phyloP scores from a whole-genome alignment of 2,329 filamentous ascomycete species.

The Pseudonectria foliicola region DNA sequence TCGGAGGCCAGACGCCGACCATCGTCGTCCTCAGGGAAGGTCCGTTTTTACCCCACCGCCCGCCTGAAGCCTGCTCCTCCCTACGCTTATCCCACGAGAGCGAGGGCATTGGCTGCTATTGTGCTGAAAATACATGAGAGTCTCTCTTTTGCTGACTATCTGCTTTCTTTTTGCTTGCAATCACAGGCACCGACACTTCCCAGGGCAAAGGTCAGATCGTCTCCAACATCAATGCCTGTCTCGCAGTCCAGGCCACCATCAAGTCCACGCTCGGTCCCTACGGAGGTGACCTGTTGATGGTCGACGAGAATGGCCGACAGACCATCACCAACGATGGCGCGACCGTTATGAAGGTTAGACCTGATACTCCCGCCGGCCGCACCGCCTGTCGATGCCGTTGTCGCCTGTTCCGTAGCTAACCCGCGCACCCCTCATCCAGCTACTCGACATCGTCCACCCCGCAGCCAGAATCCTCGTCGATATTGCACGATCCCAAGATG shows the following conservation, averaged over 20 bases:
- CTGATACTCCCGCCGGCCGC: not conserved
- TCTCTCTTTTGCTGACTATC: constrained; percentile 13
- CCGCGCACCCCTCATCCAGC: constrained; percentile 39
- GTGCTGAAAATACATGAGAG: constrained; percentile 3
- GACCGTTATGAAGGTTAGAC: constrained; percentile 88
- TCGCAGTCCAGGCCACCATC: constrained; percentile 92
- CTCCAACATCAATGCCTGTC: constrained; percentile 97
- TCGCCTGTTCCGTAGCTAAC: constrained; percentile 1
- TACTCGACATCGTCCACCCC: constrained; percentile 97
- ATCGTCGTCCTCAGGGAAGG: constrained; percentile 98
- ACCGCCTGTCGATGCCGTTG: not conserved
- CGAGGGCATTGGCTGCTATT: too few relatives aligned
- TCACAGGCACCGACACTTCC: constrained; percentile 84
- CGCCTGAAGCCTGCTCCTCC: constrained; percentile 14
- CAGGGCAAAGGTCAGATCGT: constrained; percentile 95
- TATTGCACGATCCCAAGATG: constrained; percentile 97
- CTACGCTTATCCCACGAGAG: too few relatives aligned
- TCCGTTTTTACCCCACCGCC: constrained; percentile 46
- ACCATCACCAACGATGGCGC: constrained; percentile 99
- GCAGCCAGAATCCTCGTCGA: constrained; percentile 96
- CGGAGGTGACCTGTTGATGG: constrained; percentile 91
- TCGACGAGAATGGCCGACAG: constrained; percentile 90
- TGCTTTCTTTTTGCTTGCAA: constrained; percentile 5
- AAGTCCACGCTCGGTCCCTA: constrained; percentile 94
- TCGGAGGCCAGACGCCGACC: constrained; percentile 93